Percentiles rank a stretch among this genome's conserved stretches.
Conservation (phyloP, 2,329 filamentous ascomycete species). For the Delphinella strobiligena region DNA sequence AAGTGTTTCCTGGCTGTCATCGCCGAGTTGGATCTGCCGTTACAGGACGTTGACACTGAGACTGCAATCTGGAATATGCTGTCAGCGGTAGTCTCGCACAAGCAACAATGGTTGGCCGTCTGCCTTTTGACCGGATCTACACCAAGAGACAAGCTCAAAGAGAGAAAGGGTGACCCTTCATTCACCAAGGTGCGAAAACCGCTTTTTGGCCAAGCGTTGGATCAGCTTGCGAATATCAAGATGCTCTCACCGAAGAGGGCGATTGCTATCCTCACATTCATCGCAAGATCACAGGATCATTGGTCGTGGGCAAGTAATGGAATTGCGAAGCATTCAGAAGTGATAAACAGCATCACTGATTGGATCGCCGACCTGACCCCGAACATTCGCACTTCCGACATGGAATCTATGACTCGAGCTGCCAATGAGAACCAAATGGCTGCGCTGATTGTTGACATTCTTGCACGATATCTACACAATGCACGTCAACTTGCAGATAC, state of each 20-base stretch:
- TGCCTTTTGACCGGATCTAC: conserved; percentile 82
- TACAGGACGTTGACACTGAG: conserved; percentile 52
- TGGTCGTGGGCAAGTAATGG: conserved; percentile 91
- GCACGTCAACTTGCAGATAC: conserved; percentile 63
- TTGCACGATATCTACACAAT: conserved; percentile 83
- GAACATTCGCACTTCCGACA: conserved; percentile 23
- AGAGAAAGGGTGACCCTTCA: conserved; percentile 37
- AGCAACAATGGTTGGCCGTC: conserved; percentile 93
- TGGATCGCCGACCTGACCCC: conserved; percentile 52
- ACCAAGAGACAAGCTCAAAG: conserved; percentile 61
- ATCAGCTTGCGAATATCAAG: conserved; percentile 52
- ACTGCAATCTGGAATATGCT: conserved; percentile 73
- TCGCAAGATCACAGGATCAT: conserved; percentile 78
- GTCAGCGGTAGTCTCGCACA: conserved; percentile 71
- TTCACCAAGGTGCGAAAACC: conserved; percentile 42
- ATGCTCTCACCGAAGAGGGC: conserved; percentile 53
- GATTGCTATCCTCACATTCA: conserved; percentile 71
- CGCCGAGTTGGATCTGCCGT: conserved; percentile 63
- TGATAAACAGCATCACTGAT: conserved; percentile 58
- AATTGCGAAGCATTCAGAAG: conserved; percentile 59
- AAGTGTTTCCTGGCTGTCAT: conserved; percentile 74
- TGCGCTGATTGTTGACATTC: conserved; percentile 72
- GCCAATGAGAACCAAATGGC: conserved; percentile 46
- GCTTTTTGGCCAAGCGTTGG: conserved; percentile 62
- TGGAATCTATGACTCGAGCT: conserved; percentile 15